Percentiles rank a stretch among this genome's conserved stretches.
These are phyloP conservation scores for Floccularia luteovirens DNA, from an alignment of 768 basidiomycete genomes.

Conservation along the genomic window DNA sequence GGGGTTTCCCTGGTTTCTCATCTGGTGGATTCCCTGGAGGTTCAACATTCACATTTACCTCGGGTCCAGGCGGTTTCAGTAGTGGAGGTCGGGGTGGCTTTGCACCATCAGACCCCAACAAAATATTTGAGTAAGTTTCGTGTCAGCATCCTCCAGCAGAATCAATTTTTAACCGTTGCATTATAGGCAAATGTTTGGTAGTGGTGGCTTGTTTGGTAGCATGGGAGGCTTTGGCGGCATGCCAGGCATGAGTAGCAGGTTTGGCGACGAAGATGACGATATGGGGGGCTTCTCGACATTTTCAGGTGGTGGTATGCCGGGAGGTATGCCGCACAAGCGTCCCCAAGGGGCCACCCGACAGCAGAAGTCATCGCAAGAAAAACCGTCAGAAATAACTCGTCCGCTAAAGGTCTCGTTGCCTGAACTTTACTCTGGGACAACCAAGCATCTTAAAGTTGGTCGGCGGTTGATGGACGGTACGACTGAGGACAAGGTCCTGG, in stretches of 20 bases:
- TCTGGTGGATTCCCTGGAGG: constrained; percentile 34
- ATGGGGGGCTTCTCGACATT: constrained; percentile 29
- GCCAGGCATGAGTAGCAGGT: constrained; percentile 29
- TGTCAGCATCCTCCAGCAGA: background rate
- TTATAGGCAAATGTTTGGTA: constrained; percentile 51
- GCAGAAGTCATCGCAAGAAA: constrained; percentile 19
- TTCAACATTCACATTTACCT: constrained; percentile 50
- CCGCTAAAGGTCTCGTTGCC: constrained; percentile 82
- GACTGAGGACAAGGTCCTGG: constrained; percentile 82
- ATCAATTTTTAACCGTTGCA: constrained; percentile 1
- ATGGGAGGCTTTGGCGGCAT: constrained; percentile 20
- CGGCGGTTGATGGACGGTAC: constrained; percentile 64
- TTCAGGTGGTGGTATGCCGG: constrained; percentile 47
- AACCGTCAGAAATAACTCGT: constrained; percentile 58
- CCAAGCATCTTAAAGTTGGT: constrained; percentile 85
- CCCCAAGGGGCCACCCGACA: constrained; percentile 14
- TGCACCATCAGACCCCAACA: constrained; percentile 74
- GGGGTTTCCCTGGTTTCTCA: constrained; percentile 25
- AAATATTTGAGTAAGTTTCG: constrained; percentile 82
- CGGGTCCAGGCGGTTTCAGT: constrained; percentile 38
- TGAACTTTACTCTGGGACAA: constrained; percentile 79
- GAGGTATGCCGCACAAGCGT: constrained; percentile 34
- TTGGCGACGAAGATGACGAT: constrained; percentile 38
- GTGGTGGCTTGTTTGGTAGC: constrained; percentile 19
- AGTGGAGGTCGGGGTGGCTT: constrained; percentile 43